These are phyloP conservation scores for Linnemannia schmuckeri DNA, from an alignment of 192 early-diverging fungal genomes.

Conservation along the genomic window DNA sequence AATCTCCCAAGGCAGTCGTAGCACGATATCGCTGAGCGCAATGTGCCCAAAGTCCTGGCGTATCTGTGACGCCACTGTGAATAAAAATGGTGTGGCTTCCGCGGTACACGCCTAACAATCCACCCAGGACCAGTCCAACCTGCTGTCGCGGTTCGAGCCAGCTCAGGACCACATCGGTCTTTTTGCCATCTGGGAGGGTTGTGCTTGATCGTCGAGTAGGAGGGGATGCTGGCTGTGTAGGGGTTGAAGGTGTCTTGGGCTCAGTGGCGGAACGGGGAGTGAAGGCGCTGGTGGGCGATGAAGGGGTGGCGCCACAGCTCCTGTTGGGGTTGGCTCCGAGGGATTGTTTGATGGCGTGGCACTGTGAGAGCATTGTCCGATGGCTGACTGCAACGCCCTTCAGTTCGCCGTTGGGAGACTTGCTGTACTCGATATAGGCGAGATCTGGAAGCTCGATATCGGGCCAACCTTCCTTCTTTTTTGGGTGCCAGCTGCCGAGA, in stretches of 20 bases:
- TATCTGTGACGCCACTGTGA: slow-evolving; percentile 70
- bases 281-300: slow-evolving; percentile 27
- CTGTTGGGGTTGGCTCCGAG: slow-evolving; percentile 48
- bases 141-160: slow-evolving; percentile 88
- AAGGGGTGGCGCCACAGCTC: background rate
- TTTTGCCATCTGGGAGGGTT: slow-evolving; percentile 13
- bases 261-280: slow-evolving; percentile 27
- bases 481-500: slow-evolving; percentile 73
- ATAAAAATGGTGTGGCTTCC: slow-evolving; percentile 80
- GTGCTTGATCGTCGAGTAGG: slow-evolving; percentile 39
- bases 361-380: slow-evolving; percentile 80
- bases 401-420: slow-evolving; percentile 84
- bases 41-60: slow-evolving; percentile 78
- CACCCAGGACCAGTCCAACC: slow-evolving; percentile 77
- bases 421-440: slow-evolving; percentile 90
- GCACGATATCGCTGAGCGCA: slow-evolving; percentile 75
- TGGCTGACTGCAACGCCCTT: slow-evolving; percentile 89
- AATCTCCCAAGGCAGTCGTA: slow-evolving; percentile 79
- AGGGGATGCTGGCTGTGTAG: slow-evolving; percentile 26
- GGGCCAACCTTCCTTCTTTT: slow-evolving; percentile 69
- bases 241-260: slow-evolving; percentile 41
- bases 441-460: slow-evolving; percentile 69
- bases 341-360: slow-evolving; percentile 62
- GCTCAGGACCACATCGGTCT: slow-evolving; percentile 70
- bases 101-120: slow-evolving; percentile 75